Conservation (phyloP, 208 protist species). For the Leishmania gerbilli region DNA sequence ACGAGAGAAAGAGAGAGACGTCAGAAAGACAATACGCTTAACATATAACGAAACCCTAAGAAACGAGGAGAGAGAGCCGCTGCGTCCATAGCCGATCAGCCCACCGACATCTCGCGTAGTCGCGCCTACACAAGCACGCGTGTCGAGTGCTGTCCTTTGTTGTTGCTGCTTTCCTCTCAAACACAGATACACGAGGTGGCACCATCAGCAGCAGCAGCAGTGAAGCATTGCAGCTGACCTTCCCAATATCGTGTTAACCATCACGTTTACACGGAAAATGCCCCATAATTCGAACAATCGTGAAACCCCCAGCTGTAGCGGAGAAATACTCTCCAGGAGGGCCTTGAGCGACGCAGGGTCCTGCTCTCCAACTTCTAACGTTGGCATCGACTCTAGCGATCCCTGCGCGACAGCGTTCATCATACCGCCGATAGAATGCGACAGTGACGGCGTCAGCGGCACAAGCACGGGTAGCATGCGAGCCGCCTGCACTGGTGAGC, state of each 20-base stretch:
- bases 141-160: neutral
- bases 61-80: neutral
- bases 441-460: constrained; percentile 35
- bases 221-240: neutral
- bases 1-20: neutral
- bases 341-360: constrained; percentile 46
- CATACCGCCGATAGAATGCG: constrained; percentile 19
- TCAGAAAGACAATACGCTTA: neutral
- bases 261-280: constrained; percentile 51
- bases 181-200: neutral
- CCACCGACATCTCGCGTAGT: neutral
- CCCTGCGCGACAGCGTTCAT: constrained; percentile 13
- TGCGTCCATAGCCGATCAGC: neutral
- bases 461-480: constrained; percentile 70
- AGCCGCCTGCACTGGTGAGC: constrained; percentile 53
- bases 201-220: neutral
- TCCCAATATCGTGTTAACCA: constrained; percentile 24
- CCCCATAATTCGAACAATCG: constrained; percentile 88
- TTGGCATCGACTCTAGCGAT: constrained; percentile 23
- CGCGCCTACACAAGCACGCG: neutral
- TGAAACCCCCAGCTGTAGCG: constrained; percentile 56
- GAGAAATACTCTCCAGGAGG: constrained; percentile 55
- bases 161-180: too few species aligned
- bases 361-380: constrained; percentile 29
- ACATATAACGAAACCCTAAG: neutral